phyloP scores from a whole-genome alignment of 495 filamentous ascomycete genomes.

The Aspergillus funiculosus region DNA sequence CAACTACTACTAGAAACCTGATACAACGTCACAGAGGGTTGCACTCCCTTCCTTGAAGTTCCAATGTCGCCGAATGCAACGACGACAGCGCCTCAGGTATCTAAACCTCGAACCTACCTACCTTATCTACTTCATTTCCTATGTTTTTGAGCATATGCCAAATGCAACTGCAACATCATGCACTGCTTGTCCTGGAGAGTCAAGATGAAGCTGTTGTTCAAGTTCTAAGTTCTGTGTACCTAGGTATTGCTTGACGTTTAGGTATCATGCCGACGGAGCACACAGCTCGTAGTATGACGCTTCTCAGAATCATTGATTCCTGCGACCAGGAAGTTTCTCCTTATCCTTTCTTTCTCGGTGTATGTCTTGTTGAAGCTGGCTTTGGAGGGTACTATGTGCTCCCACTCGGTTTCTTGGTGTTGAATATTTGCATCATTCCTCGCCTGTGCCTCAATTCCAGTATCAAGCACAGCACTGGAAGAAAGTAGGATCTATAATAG shows the following conservation, averaged over 20 bases:
- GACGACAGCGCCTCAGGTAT: constrained; percentile 13
- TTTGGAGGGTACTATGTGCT: too few relatives aligned
- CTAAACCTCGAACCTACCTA: too few relatives aligned
- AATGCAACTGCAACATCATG: constrained; percentile 8
- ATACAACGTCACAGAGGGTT: constrained; percentile 17
- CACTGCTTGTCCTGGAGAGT: background rate
- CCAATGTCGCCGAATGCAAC: constrained; percentile 37
- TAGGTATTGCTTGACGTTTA: too few relatives aligned
- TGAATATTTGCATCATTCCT: constrained; percentile 2
- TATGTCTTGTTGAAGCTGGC: too few relatives aligned
- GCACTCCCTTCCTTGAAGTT: constrained; percentile 18
- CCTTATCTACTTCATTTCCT: background rate
- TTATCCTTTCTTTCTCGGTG: too few relatives aligned
- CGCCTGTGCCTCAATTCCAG: background rate
- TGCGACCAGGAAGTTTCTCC: too few relatives aligned
- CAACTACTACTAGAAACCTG: too few relatives aligned
- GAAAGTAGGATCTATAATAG: background rate
- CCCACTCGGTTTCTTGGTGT: background rate
- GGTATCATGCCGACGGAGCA: too few relatives aligned
- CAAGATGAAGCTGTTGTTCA: too few relatives aligned
- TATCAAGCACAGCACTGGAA: background rate
- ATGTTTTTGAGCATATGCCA: background rate
- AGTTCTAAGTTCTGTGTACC: too few relatives aligned
- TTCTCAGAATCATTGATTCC: too few relatives aligned
- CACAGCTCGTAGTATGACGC: too few relatives aligned